Percentiles rank a stretch among this genome's conserved stretches.
Conservation (phyloP, 495 filamentous ascomycete species). For the Zalerion maritima region DNA sequence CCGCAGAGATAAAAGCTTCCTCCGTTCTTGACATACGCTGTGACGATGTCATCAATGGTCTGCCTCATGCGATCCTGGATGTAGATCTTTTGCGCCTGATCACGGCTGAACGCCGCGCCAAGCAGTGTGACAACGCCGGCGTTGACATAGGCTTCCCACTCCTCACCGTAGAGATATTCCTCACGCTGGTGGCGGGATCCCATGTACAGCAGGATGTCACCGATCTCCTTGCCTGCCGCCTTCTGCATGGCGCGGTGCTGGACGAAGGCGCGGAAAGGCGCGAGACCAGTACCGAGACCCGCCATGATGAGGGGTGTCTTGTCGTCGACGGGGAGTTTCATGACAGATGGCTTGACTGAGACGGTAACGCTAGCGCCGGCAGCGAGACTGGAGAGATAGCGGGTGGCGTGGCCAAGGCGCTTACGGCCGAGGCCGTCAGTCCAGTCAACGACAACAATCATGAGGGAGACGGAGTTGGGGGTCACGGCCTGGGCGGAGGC, state of each 20-base stretch:
- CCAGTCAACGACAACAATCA: conserved; percentile 98
- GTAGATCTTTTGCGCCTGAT: conserved; percentile 97
- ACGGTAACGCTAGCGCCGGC: conserved; percentile 69
- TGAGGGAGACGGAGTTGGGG: conserved; percentile 72
- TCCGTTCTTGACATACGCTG: conserved; percentile 78
- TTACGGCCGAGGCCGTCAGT: conserved; percentile 74
- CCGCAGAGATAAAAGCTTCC: conserved; percentile 95
- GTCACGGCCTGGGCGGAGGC: conserved; percentile 89
- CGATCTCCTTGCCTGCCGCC: conserved; percentile 85
- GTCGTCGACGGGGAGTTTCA: conserved; percentile 81
- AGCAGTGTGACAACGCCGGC: conserved; percentile 90
- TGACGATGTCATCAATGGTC: conserved; percentile 66
- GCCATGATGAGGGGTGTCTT: conserved; percentile 96
- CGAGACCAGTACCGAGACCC: conserved; percentile 93
- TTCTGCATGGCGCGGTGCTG: conserved; percentile 97
- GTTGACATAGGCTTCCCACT: conserved; percentile 96
- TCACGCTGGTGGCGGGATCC: conserved; percentile 93
- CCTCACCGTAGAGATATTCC: conserved; percentile 97
- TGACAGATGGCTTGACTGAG: conserved; percentile 88
- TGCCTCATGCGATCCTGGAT: conserved; percentile 97
- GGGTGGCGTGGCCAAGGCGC: conserved; percentile 83
- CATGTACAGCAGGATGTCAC: conserved; percentile 87
- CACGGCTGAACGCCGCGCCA: conserved; percentile 87
- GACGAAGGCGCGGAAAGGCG: conserved; percentile 94
- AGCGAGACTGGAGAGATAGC: conserved; percentile 62